Base-by-base conservation (phyloP, 495 filamentous ascomycete species). In the Trichoderma parareesei region DNA sequence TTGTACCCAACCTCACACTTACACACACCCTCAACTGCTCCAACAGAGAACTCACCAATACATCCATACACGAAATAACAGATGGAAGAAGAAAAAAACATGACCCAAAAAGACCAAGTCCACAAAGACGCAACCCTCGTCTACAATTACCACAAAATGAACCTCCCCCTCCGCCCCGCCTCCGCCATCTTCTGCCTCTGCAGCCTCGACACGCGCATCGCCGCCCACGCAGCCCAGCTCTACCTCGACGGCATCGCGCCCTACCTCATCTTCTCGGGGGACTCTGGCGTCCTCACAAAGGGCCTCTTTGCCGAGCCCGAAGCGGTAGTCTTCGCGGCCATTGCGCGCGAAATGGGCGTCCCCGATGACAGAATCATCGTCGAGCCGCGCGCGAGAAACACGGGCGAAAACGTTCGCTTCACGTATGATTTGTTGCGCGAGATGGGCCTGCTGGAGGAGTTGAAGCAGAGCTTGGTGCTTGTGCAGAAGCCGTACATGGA, bases 401-500 rank as follows among this genome's bases (percentile, higher is more conserved):
- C 76, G 7, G 76, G 75, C 60, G 76, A 77, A 68, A 78, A 77
- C 59, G 70, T 78, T 16, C 73, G 72, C 8, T 78, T 74, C 38
- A 78, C 76, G 18, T 63, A 71, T 27, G 68, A 69, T 0, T 60
- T 78, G 2, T 69, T 78, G 16, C 38, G 48, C 11, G 61, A 72
- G 14, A 67, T 41, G 38, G 38, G 67, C 9, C 64, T 76, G 6
- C 7, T 38, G 71, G 1, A 38, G 64, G 27, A 27, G 27, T 27
- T 27, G 27, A 27, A 27, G 27, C 27, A 2, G 8, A 68, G 67
- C 1, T 67, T 76, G 38, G 59, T 76, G 1, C 68, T 78, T 6
- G 73, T 76, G 40, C 76, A 77, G 63, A 77, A 77, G 65, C 76
- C 74, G 35, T 78, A 78, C 60, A 78, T 78, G 76, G 76, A 78